Evolutionary conservation across 208 protist species (phyloP).

Genomic region (Leptomonas pyrrhocoris): DNA sequence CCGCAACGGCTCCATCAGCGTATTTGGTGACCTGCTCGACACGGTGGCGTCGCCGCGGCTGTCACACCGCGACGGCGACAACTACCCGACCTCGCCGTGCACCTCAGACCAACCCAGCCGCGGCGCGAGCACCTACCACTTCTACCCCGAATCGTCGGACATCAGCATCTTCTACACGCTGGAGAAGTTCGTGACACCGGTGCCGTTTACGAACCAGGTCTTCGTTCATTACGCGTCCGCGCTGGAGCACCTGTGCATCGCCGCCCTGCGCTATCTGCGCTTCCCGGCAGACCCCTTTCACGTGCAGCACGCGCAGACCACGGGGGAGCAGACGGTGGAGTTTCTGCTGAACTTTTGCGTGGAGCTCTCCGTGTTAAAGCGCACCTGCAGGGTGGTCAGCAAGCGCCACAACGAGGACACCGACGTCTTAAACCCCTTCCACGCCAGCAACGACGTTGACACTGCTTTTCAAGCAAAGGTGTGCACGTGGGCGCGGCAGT

Average conservation of each 20-base stretch:
- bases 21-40: conserved; percentile 20
- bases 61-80: conserved; percentile 7
- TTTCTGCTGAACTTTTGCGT: conserved; percentile 71
- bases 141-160: conserved; percentile 13
- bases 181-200: conserved; percentile 56
- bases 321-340: conserved; percentile 49
- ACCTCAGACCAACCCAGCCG: conserved; percentile 17
- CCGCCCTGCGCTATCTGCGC: conserved; percentile 65
- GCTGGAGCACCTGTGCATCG: conserved; percentile 75
- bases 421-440: conserved; percentile 18
- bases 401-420: conserved; percentile 28
- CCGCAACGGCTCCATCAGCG: conserved; percentile 15
- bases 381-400: conserved; percentile 33
- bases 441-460: conserved; percentile 33
- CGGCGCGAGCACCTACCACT: conserved; percentile 8
- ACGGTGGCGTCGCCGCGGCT: conserved; percentile 3
- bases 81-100: conserved; percentile 15
- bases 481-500: conserved; percentile 54
- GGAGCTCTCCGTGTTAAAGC: conserved; percentile 60
- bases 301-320: conserved; percentile 52
- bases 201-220: conserved; percentile 72
- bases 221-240: conserved; percentile 64
- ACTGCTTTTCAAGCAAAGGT: conserved; percentile 54
- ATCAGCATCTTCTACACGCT: conserved; percentile 67
- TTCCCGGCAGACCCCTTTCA: conserved; percentile 57